A percentile compares a stretch with the other conserved stretches of the same genome.
Evolutionary conservation across 208 protist species (phyloP).

Genomic region (Wallacemonas sp.): DNA sequence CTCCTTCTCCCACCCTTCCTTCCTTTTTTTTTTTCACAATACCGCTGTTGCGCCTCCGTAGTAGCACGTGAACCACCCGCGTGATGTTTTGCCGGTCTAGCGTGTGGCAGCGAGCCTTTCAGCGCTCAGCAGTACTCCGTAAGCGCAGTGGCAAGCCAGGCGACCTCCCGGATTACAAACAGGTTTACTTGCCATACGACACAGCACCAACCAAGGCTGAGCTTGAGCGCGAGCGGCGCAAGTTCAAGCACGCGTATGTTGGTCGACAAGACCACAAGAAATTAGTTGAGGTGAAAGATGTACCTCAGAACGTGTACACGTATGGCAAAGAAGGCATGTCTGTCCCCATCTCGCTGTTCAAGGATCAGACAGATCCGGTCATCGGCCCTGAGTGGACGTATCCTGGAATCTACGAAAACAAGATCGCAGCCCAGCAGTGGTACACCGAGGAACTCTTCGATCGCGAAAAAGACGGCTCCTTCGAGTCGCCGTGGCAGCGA

Average conservation of each 20-base stretch:
- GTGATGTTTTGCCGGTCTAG: slow-evolving; percentile 23
- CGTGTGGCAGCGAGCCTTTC: slow-evolving; percentile 5
- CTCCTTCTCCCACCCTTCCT: slow-evolving; percentile 3
- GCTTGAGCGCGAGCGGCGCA: slow-evolving; percentile 71
- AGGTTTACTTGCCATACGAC: slow-evolving; percentile 89
- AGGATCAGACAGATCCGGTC: slow-evolving; percentile 85
- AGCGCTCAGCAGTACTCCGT: slow-evolving; percentile 17
- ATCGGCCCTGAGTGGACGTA: slow-evolving; percentile 92
- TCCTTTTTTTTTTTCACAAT: no score
- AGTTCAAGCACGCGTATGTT: slow-evolving; percentile 66
- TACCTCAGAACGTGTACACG: slow-evolving; percentile 90
- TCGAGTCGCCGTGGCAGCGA: slow-evolving; percentile 82
- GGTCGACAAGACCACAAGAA: slow-evolving; percentile 78
- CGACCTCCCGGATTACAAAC: slow-evolving; percentile 82
- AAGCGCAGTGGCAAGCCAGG: slow-evolving; percentile 84
- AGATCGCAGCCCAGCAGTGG: slow-evolving; percentile 81
- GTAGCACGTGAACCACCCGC: no score
- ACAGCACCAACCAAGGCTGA: slow-evolving; percentile 74
- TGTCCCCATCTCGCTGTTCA: slow-evolving; percentile 88
- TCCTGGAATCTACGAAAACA: slow-evolving; percentile 92
- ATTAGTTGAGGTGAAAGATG: slow-evolving; percentile 83
- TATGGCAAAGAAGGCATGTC: slow-evolving; percentile 94
- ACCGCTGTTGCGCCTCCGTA: no score
- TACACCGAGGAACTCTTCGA: slow-evolving; percentile 86
- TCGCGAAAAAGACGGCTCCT: slow-evolving; percentile 54